These are phyloP conservation scores for Lipomyces sp. DNA, from an alignment of 805 yeast genomes.

Conservation along the genomic window DNA sequence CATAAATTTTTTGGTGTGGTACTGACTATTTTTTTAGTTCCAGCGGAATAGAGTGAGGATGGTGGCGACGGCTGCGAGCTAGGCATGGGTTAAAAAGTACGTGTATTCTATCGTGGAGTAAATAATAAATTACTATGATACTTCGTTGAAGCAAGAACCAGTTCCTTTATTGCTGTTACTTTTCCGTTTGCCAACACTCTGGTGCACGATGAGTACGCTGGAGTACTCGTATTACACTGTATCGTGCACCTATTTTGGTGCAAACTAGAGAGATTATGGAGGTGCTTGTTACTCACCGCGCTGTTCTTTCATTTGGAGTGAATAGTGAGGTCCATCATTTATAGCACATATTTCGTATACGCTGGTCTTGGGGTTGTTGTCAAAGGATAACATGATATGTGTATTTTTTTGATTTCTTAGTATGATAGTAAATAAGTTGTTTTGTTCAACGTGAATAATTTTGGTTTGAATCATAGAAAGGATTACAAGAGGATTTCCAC, in stretches of 20 bases:
- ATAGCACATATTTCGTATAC: conserved; percentile 8
- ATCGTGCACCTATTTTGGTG: conserved; percentile 85
- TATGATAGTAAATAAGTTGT: too few species aligned
- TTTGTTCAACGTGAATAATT: too few species aligned
- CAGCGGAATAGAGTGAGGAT: conserved; percentile 9
- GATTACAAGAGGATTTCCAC: neutral
- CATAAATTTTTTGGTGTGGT: too few species aligned
- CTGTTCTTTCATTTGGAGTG: conserved; percentile 35
- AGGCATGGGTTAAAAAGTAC: neutral
- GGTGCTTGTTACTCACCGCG: conserved; percentile 76
- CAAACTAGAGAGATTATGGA: conserved; percentile 75
- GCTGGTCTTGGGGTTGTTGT: neutral
- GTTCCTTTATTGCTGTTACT: neutral
- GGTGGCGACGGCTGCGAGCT: neutral
- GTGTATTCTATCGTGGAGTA: conserved; percentile 2
- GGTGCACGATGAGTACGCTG: conserved; percentile 57
- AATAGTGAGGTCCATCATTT: conserved; percentile 25
- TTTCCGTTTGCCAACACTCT: conserved; percentile 90
- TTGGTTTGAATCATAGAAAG: neutral
- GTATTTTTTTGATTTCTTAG: neutral
- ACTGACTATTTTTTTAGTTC: too few species aligned
- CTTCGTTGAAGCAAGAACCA: neutral
- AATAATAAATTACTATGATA: neutral
- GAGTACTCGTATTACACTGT: conserved; percentile 30
- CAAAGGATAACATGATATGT: neutral